Evolutionary conservation across 352 stramenopile genomes (phyloP).

Genomic region (Globisporangium carolinianum): DNA sequence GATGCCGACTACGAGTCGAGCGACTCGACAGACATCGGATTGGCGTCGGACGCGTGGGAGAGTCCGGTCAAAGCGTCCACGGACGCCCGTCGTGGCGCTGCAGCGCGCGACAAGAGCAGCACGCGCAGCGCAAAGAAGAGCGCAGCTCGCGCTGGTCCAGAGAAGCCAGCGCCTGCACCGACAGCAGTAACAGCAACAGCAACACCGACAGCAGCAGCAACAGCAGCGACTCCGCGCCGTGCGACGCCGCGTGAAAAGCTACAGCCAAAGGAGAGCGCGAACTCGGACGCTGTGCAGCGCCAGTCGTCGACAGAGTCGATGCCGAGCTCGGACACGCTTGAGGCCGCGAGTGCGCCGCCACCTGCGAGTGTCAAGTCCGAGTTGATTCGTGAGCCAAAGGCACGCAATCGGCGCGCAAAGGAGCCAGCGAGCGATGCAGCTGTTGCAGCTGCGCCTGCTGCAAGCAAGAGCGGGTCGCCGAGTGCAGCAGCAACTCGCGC

Average conservation of each 20-base stretch:
- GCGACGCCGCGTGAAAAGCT: slow-evolving; percentile 66
- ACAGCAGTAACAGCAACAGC: not conserved
- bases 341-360: not conserved
- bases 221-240: slow-evolving; percentile 16
- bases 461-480: not conserved
- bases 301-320: not conserved
- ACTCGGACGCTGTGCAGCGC: not conserved
- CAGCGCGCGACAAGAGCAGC: slow-evolving; percentile 18
- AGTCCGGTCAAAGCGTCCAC: slow-evolving; percentile 10
- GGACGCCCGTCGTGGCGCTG: slow-evolving; percentile 12
- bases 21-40: slow-evolving; percentile 8
- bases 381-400: not conserved
- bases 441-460: not conserved
- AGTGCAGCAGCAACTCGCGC: not conserved
- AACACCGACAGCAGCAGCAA: not conserved
- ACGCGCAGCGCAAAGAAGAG: slow-evolving; percentile 17
- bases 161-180: slow-evolving; percentile 5
- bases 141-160: not conserved
- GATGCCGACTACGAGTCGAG: slow-evolving; percentile 14
- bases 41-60: slow-evolving; percentile 10
- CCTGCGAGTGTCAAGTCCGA: not conserved
- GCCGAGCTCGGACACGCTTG: slow-evolving; percentile 5
- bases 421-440: not conserved
- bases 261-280: slow-evolving; percentile 15
- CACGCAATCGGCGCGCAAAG: slow-evolving; percentile 4